A percentile compares a stretch with the other conserved stretches of the same genome.
Evolutionary conservation across 495 filamentous ascomycete species (phyloP).

Genomic region (Extremus antarcticus): DNA sequence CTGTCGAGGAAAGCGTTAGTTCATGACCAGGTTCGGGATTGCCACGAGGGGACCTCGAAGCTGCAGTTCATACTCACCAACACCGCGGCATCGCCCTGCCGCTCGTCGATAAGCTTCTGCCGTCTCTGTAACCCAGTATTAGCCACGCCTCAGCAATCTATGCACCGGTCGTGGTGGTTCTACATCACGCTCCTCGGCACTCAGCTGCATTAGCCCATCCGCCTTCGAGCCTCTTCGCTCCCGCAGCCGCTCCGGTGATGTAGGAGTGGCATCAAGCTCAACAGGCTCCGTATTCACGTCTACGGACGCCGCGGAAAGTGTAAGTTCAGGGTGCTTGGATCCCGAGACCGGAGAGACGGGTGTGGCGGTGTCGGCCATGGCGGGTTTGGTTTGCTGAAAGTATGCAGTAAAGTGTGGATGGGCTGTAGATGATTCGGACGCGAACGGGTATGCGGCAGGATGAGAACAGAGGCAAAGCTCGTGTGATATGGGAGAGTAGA

Average conservation of each 20-base stretch:
- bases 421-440: too few relatives aligned
- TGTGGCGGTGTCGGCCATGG: not conserved
- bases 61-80: conserved; percentile 14
- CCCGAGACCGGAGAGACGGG: conserved; percentile 13
- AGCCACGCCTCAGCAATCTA: not conserved
- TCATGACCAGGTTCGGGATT: too few relatives aligned
- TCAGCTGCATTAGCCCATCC: conserved; percentile 15
- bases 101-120: conserved; percentile 20
- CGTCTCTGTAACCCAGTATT: conserved; percentile 17
- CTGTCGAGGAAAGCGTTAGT: not conserved
- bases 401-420: too few relatives aligned
- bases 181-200: conserved; percentile 23
- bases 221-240: conserved; percentile 4
- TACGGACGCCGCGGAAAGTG: conserved; percentile 19
- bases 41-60: too few relatives aligned
- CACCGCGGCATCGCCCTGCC: conserved; percentile 27
- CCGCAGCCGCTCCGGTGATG: conserved; percentile 10
- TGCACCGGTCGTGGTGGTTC: not conserved
- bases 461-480: too few relatives aligned
- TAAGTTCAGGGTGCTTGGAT: conserved; percentile 9
- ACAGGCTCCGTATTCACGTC: conserved; percentile 24
- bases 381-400: too few relatives aligned
- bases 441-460: too few relatives aligned
- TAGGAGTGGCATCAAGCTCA: conserved; percentile 27
- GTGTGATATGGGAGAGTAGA: too few relatives aligned